These are phyloP conservation scores for Sarocladiaceae sp. DNA, from an alignment of 2,329 filamentous ascomycete species.

Conservation along the genomic window DNA sequence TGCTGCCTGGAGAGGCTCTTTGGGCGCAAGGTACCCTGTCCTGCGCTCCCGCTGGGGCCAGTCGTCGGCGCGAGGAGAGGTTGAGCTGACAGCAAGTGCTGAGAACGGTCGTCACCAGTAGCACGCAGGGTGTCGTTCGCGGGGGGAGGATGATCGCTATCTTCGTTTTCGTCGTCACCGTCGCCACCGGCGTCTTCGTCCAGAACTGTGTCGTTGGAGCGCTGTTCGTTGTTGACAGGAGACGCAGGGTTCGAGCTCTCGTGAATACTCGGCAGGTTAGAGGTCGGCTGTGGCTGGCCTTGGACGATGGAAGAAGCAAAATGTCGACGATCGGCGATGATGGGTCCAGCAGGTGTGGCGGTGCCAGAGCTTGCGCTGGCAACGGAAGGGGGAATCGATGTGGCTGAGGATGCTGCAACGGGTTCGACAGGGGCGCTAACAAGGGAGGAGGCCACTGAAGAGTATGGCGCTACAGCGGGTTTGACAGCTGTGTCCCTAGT, in stretches of 20 bases:
- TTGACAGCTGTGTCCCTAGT: constrained; percentile 4
- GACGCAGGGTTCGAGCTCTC: constrained; percentile 4
- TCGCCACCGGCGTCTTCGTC: constrained; percentile 3
- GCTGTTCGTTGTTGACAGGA: neutral
- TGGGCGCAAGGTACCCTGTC: neutral
- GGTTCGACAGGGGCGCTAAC: neutral
- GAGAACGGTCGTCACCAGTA: neutral
- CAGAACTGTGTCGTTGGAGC: neutral
- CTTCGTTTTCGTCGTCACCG: constrained; percentile 5
- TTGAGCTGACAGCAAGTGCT: neutral
- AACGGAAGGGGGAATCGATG: neutral
- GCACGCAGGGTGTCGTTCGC: neutral
- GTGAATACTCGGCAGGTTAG: constrained; percentile 6
- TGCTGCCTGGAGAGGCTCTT: constrained; percentile 17
- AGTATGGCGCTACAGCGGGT: neutral
- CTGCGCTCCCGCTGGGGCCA: no score
- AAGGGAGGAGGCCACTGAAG: neutral
- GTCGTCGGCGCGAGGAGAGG: neutral
- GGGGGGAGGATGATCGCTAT: neutral
- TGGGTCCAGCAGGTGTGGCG: constrained; percentile 2
- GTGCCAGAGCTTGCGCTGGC: neutral
- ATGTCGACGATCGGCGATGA: constrained; percentile 8
- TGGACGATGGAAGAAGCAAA: constrained; percentile 8
- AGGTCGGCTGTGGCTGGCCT: constrained; percentile 3
- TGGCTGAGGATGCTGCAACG: neutral